Evolutionary conservation across 352 stramenopile genomes (phyloP), one percentile per base, ranked within the genome.

Genomic region (Halophytophthora polymorphica): DNA sequence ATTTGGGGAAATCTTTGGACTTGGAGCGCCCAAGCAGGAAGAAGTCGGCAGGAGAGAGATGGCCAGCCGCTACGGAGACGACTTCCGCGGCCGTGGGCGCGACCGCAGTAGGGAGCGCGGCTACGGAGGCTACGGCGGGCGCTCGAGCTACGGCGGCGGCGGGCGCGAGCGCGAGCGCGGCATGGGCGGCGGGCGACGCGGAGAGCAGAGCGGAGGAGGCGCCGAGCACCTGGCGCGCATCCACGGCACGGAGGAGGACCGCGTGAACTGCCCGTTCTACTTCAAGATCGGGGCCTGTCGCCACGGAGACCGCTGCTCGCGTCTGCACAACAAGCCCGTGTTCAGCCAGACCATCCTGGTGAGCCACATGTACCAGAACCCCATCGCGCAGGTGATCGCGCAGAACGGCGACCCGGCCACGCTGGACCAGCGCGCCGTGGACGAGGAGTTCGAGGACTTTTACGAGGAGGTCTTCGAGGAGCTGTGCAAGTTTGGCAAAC

Each of bases 221-320:
- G 96, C 96, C 17, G 93, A 98, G 54, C 93, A 99, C 74, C 78
- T 99, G 41, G 96, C 96, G 34, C 82, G 95, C 35, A 99, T 99
- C 61, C 96, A 99, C 75, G 96, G 96, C 31, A 99, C 96, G 11
- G 96, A 99, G 70, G 96, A 99, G 68, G 83, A 95, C 59, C 83
- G 83, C 34, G 91, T 99, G 40, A 99, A 99, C 77, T 99, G 98
- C 72, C 96, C 97, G 42, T 99, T 99, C 73, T 99, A 99, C 75
- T 99, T 99, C 77, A 99, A 99, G 84, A 99, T 99, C 43, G 98
- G 97, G 29, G 97, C 97, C 21, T 99, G 98, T 64, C 86, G 98
- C n/a, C 97, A 99, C 61, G 97, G 96, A 14, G 97, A 99, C 65
- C 88, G 96, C 14, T 99, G 98, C 74, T 98, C 93, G 43, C 87